Evolutionary conservation across 192 early-diverging fungal genomes (phyloP).

Genomic region (Coemansia sp.): DNA sequence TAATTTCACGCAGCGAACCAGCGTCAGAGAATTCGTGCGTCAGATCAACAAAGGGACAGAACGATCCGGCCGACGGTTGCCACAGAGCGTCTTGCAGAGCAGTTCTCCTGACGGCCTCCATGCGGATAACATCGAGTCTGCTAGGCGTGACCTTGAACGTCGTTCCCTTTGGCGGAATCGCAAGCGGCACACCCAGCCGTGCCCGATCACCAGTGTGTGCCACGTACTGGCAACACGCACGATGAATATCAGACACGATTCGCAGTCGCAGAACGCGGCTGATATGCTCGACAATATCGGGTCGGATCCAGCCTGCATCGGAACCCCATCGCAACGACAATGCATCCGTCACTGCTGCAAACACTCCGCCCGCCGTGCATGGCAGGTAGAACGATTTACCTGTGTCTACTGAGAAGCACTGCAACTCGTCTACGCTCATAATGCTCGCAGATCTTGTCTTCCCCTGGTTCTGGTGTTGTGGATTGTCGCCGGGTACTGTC

Average conservation of each 20-base stretch:
- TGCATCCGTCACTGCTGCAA: constrained; percentile 18
- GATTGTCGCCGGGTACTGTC: not conserved
- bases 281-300: constrained; percentile 42
- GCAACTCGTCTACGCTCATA: constrained; percentile 34
- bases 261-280: constrained; percentile 29
- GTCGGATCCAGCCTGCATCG: constrained; percentile 22
- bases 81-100: constrained; percentile 37
- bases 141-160: not conserved
- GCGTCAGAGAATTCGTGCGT: not conserved
- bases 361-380: constrained; percentile 12
- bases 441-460: not conserved
- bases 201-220: constrained; percentile 1
- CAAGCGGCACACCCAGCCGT: not conserved
- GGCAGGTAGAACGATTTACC: constrained; percentile 33
- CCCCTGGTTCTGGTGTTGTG: too few species aligned
- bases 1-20: not conserved
- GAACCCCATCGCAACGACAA: not conserved
- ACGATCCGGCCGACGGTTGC: constrained; percentile 5
- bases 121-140: constrained; percentile 20
- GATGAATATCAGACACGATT: constrained; percentile 20
- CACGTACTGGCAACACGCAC: constrained; percentile 13
- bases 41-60: constrained; percentile 12
- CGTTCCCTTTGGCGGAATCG: constrained; percentile 5
- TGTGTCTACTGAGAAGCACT: constrained; percentile 1
- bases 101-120: constrained; percentile 13